A percentile compares a stretch with the other conserved stretches of the same genome.
These are phyloP conservation scores for Blakeslea trispora DNA, from an alignment of 371 early-diverging fungal genomes.

Conservation along the genomic window DNA sequence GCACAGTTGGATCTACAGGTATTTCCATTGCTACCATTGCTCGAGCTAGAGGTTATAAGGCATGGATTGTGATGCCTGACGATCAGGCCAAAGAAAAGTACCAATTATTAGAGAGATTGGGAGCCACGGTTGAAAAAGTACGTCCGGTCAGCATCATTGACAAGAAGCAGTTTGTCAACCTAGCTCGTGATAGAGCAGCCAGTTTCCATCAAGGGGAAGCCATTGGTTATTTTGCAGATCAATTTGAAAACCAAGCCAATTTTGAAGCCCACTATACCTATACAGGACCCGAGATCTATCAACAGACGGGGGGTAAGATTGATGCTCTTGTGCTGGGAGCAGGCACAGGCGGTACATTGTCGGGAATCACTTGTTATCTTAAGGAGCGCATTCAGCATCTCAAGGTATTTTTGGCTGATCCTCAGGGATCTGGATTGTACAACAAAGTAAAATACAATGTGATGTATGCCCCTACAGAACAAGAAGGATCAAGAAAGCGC, in stretches of 20 bases:
- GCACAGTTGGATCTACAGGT: conserved; percentile 90
- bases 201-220: conserved; percentile 52
- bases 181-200: conserved; percentile 77
- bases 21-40: conserved; percentile 85
- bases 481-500: conserved; percentile 87
- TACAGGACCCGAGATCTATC: conserved; percentile 90
- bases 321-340: conserved; percentile 90
- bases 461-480: conserved; percentile 86
- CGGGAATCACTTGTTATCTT: conserved; percentile 84
- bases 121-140: conserved; percentile 91
- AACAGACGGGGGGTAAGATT: conserved; percentile 68
- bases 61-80: conserved; percentile 96
- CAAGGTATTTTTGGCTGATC: conserved; percentile 85
- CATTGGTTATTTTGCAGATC: conserved; percentile 75
- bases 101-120: conserved; percentile 76
- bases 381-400: conserved; percentile 67
- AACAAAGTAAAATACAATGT: conserved; percentile 89
- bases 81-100: conserved; percentile 93
- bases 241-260: conserved; percentile 93
- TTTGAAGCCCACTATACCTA: conserved; percentile 75
- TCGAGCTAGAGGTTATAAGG: conserved; percentile 83
- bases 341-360: conserved; percentile 94
- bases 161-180: conserved; percentile 87
- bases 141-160: conserved; percentile 93
- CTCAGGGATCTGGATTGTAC: conserved; percentile 90